These are phyloP conservation scores for Podaxis sp. DNA, from an alignment of 768 basidiomycete species.

Conservation along the genomic window DNA sequence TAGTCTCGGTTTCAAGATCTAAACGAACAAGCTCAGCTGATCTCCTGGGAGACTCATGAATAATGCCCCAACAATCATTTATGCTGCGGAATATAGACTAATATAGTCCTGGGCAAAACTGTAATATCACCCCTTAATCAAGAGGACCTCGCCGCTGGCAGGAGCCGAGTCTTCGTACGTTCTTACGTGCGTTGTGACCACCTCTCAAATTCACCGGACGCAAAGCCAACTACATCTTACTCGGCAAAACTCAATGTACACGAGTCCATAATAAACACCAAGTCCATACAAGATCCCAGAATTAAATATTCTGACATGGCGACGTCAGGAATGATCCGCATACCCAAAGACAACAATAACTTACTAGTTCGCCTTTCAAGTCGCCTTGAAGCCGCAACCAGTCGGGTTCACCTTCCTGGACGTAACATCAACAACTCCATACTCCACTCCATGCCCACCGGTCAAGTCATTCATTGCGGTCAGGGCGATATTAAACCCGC, in stretches of 20 bases:
- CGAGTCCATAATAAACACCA: not conserved
- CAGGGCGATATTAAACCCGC: constrained; percentile 47
- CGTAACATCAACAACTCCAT: constrained; percentile 47
- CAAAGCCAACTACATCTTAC: not conserved
- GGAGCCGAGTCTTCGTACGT: not conserved
- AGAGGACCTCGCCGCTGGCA: not conserved
- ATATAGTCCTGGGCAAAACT: not conserved
- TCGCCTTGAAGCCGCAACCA: constrained; percentile 44
- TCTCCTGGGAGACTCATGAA: not conserved
- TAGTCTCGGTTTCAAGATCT: constrained; percentile 84
- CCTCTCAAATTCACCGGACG: not conserved
- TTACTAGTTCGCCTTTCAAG: not conserved
- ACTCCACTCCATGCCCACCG: constrained; percentile 38
- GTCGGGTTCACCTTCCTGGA: constrained; percentile 42
- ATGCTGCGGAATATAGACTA: constrained; percentile 11
- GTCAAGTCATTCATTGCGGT: constrained; percentile 59
- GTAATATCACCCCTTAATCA: not conserved
- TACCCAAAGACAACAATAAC: not conserved
- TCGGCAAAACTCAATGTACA: not conserved
- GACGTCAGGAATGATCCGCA: not conserved
- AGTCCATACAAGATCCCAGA: not conserved
- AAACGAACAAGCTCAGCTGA: constrained; percentile 17
- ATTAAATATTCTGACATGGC: not conserved
- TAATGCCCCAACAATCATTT: not conserved
- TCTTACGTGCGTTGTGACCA: not conserved